A percentile compares a stretch with the other conserved stretches of the same genome.
Conservation (phyloP, 108 stramenopile species). For the Phaeodactylum tricornutum region DNA sequence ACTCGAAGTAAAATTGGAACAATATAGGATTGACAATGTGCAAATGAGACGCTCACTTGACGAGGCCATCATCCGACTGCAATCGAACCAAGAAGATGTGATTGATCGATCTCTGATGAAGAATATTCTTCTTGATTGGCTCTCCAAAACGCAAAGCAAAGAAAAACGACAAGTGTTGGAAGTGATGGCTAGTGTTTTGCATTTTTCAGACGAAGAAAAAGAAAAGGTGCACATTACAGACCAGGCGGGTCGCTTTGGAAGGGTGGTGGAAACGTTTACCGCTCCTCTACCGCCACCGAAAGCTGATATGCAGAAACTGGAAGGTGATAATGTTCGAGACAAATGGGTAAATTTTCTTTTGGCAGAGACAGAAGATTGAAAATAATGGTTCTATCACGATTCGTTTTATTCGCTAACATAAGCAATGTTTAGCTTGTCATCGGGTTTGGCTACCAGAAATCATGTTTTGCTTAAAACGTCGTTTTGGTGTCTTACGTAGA, state of each 20-base stretch:
- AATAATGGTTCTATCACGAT: too few species aligned
- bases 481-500: too few species aligned
- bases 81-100: conserved; percentile 83
- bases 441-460: too few species aligned
- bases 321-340: conserved; percentile 79
- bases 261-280: conserved; percentile 48
- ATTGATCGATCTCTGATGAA: conserved; percentile 82
- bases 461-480: too few species aligned
- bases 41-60: conserved; percentile 72
- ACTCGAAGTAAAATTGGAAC: conserved; percentile 32
- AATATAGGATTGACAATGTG: conserved; percentile 55
- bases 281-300: conserved; percentile 71
- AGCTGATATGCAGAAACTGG: conserved; percentile 59
- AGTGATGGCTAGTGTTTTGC: conserved; percentile 73
- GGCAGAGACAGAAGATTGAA: conserved; percentile 68
- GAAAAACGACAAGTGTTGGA: conserved; percentile 70
- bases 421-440: too few species aligned
- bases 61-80: conserved; percentile 79
- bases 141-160: conserved; percentile 36
- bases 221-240: conserved; percentile 56
- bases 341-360: conserved; percentile 81
- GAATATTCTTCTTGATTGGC: conserved; percentile 86
- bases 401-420: too few species aligned
- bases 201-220: conserved; percentile 83
- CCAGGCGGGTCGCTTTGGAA: conserved; percentile 15